Percentiles rank a stretch among this genome's conserved stretches.
Conservation (phyloP, 2,329 filamentous ascomycete species). For the Aspergillus carbonarius region DNA sequence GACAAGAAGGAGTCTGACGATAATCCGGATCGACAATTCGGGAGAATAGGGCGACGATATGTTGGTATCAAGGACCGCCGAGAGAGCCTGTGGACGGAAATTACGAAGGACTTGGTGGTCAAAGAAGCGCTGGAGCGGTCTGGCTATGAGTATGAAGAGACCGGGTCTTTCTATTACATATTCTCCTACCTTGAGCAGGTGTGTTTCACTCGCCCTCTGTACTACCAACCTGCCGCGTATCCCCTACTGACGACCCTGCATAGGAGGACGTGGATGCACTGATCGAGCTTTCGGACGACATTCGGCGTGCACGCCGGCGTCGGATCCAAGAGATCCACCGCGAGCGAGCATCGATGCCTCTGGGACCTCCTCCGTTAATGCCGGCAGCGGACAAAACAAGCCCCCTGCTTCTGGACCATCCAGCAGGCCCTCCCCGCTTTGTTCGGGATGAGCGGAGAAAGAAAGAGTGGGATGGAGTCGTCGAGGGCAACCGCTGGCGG, state of each 20-base stretch:
- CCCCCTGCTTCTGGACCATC: slow-evolving; percentile 19
- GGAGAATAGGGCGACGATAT: slow-evolving; percentile 47
- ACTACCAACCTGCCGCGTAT: neutral
- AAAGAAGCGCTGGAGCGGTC: slow-evolving; percentile 81
- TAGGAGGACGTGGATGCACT: slow-evolving; percentile 86
- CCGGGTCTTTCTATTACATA: slow-evolving; percentile 84
- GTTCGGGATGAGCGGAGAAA: slow-evolving; percentile 22
- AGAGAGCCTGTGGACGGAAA: slow-evolving; percentile 88
- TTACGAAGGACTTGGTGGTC: slow-evolving; percentile 87
- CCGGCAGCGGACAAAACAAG: slow-evolving; percentile 12
- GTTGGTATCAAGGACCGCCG: slow-evolving; percentile 36
- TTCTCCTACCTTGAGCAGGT: slow-evolving; percentile 88
- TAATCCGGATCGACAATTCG: slow-evolving; percentile 50
- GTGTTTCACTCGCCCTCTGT: slow-evolving; percentile 45
- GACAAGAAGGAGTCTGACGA: slow-evolving; percentile 57
- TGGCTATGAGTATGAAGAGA: slow-evolving; percentile 90
- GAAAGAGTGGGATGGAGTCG: slow-evolving; percentile 28
- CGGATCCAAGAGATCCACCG: slow-evolving; percentile 60
- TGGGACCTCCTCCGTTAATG: neutral
- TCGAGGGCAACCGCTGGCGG: slow-evolving; percentile 19
- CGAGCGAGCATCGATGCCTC: slow-evolving; percentile 36
- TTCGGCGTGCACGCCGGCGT: slow-evolving; percentile 64
- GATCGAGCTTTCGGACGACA: slow-evolving; percentile 78
- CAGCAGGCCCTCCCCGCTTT: slow-evolving; percentile 20
- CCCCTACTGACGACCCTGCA: slow-evolving; percentile 1